Percentiles rank a stretch among this genome's conserved stretches.
Conservation (phyloP, 2,329 filamentous ascomycete genomes). For the Arthroderma uncinatum region DNA sequence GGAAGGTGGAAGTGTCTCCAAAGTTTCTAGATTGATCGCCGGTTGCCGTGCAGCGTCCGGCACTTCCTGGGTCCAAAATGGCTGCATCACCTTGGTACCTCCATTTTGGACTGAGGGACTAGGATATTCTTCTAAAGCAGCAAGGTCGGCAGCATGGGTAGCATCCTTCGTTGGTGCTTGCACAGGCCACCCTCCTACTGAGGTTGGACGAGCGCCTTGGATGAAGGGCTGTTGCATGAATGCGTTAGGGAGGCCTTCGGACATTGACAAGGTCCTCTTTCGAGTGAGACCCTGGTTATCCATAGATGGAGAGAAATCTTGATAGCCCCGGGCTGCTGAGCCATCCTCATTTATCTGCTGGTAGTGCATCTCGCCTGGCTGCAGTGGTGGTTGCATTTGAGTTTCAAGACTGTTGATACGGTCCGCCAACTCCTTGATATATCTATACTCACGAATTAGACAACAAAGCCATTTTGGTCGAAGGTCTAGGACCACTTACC, state of each 20-base stretch:
- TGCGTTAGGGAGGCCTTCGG: constrained; percentile 35
- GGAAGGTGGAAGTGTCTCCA: constrained; percentile 26
- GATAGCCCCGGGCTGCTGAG: constrained; percentile 33
- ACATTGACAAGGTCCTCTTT: constrained; percentile 42
- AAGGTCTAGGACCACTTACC: constrained; percentile 38
- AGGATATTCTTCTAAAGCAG: constrained; percentile 17
- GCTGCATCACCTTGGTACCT: constrained; percentile 26
- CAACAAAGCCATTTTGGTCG: neutral
- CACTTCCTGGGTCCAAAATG: constrained; percentile 29
- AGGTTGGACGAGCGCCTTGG: constrained; percentile 13
- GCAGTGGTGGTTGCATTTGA: constrained; percentile 44
- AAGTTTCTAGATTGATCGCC: constrained; percentile 24
- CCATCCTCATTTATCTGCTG: constrained; percentile 32
- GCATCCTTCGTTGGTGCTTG: constrained; percentile 21
- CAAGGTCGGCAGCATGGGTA: constrained; percentile 13
- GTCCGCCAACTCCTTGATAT: constrained; percentile 86
- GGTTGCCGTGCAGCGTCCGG: constrained; percentile 13
- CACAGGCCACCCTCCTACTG: constrained; percentile 21
- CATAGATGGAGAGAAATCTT: constrained; percentile 44
- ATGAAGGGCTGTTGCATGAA: constrained; percentile 31
- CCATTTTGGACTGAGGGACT: constrained; percentile 29
- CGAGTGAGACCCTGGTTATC: constrained; percentile 31
- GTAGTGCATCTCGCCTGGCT: constrained; percentile 30
- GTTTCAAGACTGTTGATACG: constrained; percentile 72
- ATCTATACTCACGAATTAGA: constrained; percentile 39